These are phyloP conservation scores for Lachancea lanzarotensis DNA, from an alignment of 805 yeast species.

Conservation along the genomic window DNA sequence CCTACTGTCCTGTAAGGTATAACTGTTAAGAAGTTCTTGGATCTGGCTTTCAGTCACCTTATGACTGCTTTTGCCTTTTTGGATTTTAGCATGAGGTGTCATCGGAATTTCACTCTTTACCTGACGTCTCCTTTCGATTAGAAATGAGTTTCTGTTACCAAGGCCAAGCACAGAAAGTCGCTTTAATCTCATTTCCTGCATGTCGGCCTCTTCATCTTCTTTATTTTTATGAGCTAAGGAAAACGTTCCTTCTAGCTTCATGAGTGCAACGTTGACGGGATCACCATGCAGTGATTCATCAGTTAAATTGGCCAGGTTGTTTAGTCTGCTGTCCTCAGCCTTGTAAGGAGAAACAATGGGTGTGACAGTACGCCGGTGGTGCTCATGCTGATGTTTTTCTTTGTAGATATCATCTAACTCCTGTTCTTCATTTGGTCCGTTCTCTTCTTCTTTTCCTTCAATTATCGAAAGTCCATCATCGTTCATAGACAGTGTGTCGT, in stretches of 20 bases:
- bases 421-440: conserved; percentile 3
- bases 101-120: conserved; percentile 31
- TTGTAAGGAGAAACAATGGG: conserved; percentile 4
- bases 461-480: conserved; percentile 4
- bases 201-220: conserved; percentile 7
- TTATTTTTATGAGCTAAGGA: conserved; percentile 13
- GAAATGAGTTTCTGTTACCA: conserved; percentile 27
- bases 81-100: conserved; percentile 26
- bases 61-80: neutral
- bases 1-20: conserved; percentile 24
- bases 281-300: conserved; percentile 64
- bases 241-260: conserved; percentile 69
- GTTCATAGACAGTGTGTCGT: conserved; percentile 8
- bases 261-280: conserved; percentile 68
- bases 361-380: conserved; percentile 8
- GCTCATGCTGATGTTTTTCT: conserved; percentile 2
- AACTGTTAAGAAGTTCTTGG: conserved; percentile 20
- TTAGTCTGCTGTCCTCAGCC: conserved; percentile 9
- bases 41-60: conserved; percentile 14
- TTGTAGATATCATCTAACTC: neutral
- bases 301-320: conserved; percentile 73
- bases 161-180: conserved; percentile 14
- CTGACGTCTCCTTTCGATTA: conserved; percentile 36
- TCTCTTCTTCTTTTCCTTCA: conserved; percentile 7
- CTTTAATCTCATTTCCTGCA: conserved; percentile 5